Percentiles rank a stretch among this genome's conserved stretches.
Evolutionary conservation across 495 filamentous ascomycete species (phyloP).

Genomic region (Pseudomonodictys pantanalensis): DNA sequence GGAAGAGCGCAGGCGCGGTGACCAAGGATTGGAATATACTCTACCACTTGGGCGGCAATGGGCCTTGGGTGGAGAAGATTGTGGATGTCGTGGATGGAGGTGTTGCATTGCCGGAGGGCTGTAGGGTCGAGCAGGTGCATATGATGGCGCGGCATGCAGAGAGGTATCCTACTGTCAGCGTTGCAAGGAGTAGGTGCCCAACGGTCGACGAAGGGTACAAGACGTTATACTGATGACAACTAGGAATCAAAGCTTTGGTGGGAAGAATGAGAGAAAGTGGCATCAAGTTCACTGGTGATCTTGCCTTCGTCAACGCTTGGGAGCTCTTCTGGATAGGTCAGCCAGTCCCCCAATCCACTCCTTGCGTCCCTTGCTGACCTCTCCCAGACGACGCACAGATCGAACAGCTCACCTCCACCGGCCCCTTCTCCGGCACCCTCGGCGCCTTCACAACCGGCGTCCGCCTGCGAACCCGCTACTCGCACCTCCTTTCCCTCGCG

Average conservation of each 20-base stretch:
- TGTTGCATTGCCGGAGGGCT: constrained; percentile 49
- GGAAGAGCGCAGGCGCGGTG: constrained; percentile 10
- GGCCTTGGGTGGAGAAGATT: constrained; percentile 58
- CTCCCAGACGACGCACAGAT: constrained; percentile 39
- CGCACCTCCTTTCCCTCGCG: constrained; percentile 42
- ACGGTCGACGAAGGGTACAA: no score
- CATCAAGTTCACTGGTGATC: constrained; percentile 47
- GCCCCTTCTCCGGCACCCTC: constrained; percentile 56
- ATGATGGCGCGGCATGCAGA: constrained; percentile 62
- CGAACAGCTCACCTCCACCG: constrained; percentile 57
- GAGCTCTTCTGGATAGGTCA: constrained; percentile 51
- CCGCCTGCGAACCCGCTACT: constrained; percentile 54
- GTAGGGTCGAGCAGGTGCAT: constrained; percentile 56
- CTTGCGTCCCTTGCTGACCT: background rate
- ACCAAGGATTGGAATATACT: constrained; percentile 51
- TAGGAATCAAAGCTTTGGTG: constrained; percentile 53
- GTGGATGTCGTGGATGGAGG: constrained; percentile 43
- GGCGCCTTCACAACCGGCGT: constrained; percentile 58
- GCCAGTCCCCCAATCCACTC: background rate
- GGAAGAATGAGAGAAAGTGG: constrained; percentile 46
- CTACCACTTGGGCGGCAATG: constrained; percentile 58
- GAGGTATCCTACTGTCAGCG: constrained; percentile 55
- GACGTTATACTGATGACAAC: constrained; percentile 25
- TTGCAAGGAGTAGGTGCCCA: constrained; percentile 53
- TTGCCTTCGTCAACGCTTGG: constrained; percentile 57